Percentiles rank a stretch among this genome's conserved stretches.
Conservation (phyloP, 768 basidiomycete genomes). For the Leucocoprinus birnbaumii region DNA sequence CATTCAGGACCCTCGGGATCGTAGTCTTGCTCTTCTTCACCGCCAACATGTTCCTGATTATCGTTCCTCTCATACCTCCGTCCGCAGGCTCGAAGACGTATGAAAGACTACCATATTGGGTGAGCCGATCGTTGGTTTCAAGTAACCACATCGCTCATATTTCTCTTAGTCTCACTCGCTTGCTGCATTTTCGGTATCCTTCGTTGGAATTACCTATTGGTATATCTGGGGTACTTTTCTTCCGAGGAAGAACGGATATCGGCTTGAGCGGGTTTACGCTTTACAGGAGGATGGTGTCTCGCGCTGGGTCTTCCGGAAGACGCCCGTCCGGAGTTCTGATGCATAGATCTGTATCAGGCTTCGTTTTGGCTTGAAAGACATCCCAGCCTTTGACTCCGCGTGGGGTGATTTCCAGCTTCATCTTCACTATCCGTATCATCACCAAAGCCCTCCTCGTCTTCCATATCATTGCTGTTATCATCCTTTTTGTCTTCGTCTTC, state of each 20-base stretch:
- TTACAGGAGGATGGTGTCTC: conserved; percentile 57
- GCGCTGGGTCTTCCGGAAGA: conserved; percentile 46
- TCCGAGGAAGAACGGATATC: conserved; percentile 46
- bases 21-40: conserved; percentile 54
- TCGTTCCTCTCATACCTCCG: conserved; percentile 65
- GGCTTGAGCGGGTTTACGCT: conserved; percentile 42
- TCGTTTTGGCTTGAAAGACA: no score
- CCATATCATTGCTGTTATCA: no score
- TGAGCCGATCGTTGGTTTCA: conserved; percentile 18
- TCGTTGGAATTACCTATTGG: conserved; percentile 57
- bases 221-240: conserved; percentile 48
- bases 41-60: conserved; percentile 63
- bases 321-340: no score
- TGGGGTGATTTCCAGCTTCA: no score
- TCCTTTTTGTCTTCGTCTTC: no score
- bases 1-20: conserved; percentile 52
- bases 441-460: no score
- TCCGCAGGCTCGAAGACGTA: conserved; percentile 47
- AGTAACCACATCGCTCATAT: no score
- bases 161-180: conserved; percentile 43
- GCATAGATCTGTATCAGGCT: no score
- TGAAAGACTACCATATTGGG: conserved; percentile 65
- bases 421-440: no score
- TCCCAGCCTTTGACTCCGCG: no score
- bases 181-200: conserved; percentile 42